phyloP scores from a whole-genome alignment of 352 stramenopile genomes.

The Phytopythium litorale region DNA sequence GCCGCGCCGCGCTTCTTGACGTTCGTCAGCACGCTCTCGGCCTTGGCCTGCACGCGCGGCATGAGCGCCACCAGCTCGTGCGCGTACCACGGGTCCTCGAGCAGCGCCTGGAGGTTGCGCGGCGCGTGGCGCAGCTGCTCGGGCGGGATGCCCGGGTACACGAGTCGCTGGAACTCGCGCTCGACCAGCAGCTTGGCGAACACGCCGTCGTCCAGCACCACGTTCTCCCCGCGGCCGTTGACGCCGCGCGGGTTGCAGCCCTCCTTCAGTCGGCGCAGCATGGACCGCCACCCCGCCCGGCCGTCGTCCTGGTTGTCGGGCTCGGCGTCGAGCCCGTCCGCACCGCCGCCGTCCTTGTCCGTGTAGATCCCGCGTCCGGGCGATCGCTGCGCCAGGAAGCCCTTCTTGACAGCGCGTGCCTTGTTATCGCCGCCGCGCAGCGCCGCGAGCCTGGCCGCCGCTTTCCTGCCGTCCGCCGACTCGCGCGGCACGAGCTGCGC shows the following conservation, averaged over 20 bases:
- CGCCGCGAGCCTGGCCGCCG: slow-evolving; percentile 33
- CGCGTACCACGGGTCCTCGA: slow-evolving; percentile 81
- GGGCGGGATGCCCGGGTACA: slow-evolving; percentile 76
- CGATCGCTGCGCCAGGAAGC: slow-evolving; percentile 31
- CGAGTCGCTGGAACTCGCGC: slow-evolving; percentile 65
- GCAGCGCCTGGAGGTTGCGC: slow-evolving; percentile 63
- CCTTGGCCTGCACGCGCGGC: slow-evolving; percentile 78
- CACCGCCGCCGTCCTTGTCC: slow-evolving; percentile 28
- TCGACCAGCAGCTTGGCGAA: slow-evolving; percentile 73
- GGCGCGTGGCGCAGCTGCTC: slow-evolving; percentile 64
- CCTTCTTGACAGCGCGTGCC: slow-evolving; percentile 25
- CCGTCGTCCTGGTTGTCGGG: background rate
- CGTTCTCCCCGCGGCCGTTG: slow-evolving; percentile 48
- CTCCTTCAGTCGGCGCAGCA: slow-evolving; percentile 58
- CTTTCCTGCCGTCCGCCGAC: slow-evolving; percentile 46
- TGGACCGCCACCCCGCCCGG: slow-evolving; percentile 38
- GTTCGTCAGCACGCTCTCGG: slow-evolving; percentile 66
- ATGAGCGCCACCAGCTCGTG: slow-evolving; percentile 73
- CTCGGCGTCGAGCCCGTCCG: background rate
- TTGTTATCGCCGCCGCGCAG: slow-evolving; percentile 4
- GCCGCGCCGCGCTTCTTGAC: slow-evolving; percentile 74
- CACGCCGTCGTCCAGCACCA: slow-evolving; percentile 74
- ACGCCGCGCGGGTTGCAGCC: slow-evolving; percentile 50
- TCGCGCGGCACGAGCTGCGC: slow-evolving; percentile 49
- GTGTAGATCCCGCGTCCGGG: slow-evolving; percentile 42